Conservation (phyloP, 2,329 filamentous ascomycete genomes). For the Fusarium nematophilum region DNA sequence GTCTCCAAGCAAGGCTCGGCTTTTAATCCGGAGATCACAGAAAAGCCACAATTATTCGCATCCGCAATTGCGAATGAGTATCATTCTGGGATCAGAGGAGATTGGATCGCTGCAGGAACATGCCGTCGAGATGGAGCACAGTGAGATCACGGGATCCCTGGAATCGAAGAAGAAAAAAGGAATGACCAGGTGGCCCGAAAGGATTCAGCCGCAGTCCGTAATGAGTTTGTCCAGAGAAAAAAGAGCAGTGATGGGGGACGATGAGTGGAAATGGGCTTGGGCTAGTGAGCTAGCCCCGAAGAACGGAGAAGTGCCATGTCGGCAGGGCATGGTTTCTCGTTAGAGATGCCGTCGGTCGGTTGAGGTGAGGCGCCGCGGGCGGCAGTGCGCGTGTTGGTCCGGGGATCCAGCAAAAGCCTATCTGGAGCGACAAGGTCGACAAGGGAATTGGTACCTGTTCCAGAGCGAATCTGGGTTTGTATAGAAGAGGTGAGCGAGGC, state of each 20-base stretch:
- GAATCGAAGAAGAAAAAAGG: constrained; percentile 21
- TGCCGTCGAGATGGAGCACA: constrained; percentile 1
- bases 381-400: constrained; percentile 35
- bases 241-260: constrained; percentile 22
- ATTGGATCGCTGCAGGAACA: not conserved
- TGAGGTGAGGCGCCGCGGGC: constrained; percentile 38
- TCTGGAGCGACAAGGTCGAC: not conserved
- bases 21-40: not conserved
- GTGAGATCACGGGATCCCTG: constrained; percentile 21
- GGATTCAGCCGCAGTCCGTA: constrained; percentile 33
- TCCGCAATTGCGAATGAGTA: not conserved
- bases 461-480: not conserved
- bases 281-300: constrained; percentile 26
- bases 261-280: constrained; percentile 24
- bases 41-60: not conserved
- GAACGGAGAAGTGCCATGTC: constrained; percentile 22
- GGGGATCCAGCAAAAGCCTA: constrained; percentile 21
- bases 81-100: not conserved
- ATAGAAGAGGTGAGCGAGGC: not conserved
- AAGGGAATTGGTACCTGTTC: not conserved
- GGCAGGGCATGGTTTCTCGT: constrained; percentile 9
- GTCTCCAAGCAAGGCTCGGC: not conserved
- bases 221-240: constrained; percentile 29
- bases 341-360: constrained; percentile 16
- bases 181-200: constrained; percentile 25